These are phyloP conservation scores for Sesbania bispinosa DNA, from an alignment of 306 rosid species.

Conservation along the genomic window DNA sequence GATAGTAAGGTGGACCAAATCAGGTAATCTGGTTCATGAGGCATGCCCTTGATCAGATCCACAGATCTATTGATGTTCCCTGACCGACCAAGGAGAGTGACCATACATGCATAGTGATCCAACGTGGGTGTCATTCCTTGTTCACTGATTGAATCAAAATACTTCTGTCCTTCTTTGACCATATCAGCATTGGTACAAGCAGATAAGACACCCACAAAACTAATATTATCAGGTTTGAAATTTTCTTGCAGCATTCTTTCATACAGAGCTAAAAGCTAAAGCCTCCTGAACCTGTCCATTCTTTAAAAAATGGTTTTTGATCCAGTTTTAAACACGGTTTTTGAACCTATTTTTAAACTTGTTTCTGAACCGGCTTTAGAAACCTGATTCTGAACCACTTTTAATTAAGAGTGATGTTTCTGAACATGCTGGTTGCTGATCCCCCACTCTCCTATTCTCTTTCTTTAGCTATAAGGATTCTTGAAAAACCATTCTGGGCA, in stretches of 20 bases:
- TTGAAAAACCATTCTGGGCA: no score
- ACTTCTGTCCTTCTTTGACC: constrained; percentile 39
- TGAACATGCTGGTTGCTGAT: no score
- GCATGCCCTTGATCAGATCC: constrained; percentile 39
- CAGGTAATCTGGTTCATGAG: constrained; percentile 33
- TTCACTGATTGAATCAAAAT: constrained; percentile 41
- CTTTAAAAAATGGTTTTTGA: no score
- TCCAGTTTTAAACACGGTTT: no score
- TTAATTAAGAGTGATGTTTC: no score
- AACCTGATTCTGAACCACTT: no score
- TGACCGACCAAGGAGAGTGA: constrained; percentile 46
- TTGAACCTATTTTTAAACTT: no score
- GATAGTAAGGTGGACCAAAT: constrained; percentile 48
- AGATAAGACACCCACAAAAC: constrained; percentile 40
- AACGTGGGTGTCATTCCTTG: constrained; percentile 42
- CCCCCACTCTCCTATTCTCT: no score
- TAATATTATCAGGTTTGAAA: constrained; percentile 41
- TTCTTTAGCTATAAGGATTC: no score
- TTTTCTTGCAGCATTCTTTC: constrained; percentile 45
- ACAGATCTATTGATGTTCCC: constrained; percentile 33
- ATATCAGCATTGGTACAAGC: constrained; percentile 43
- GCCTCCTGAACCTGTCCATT: constrained; percentile 42
- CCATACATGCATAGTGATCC: constrained; percentile 51
- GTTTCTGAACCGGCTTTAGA: no score
- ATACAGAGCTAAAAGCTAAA: constrained; percentile 34